Conservation (phyloP, 192 early-diverging fungal species). For the Linnemannia zychae region DNA sequence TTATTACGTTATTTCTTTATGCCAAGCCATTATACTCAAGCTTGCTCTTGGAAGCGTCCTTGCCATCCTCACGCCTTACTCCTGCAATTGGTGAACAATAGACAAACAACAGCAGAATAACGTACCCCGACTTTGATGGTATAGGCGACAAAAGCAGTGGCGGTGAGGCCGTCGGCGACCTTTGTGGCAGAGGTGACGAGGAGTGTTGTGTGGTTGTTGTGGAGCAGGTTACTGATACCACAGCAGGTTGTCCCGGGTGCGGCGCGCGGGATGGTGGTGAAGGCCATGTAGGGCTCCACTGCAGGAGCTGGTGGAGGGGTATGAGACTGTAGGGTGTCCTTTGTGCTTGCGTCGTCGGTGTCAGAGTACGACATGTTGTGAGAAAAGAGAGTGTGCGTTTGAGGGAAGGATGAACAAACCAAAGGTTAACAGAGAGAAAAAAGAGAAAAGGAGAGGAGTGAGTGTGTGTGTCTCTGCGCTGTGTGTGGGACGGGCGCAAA, state of each 20-base stretch:
- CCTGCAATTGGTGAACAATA: background rate
- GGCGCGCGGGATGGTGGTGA: constrained; percentile 49
- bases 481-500: background rate
- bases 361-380: constrained; percentile 41
- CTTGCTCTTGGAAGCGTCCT: background rate
- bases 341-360: constrained; percentile 19
- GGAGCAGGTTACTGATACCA: constrained; percentile 50
- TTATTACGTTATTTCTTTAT: background rate
- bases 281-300: constrained; percentile 46
- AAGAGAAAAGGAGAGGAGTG: background rate
- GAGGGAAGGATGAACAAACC: background rate
- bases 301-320: constrained; percentile 3
- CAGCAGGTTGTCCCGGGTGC: constrained; percentile 55
- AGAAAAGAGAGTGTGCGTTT: background rate
- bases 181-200: constrained; percentile 65
- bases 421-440: background rate
- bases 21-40: background rate
- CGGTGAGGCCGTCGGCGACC: constrained; percentile 61
- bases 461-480: background rate
- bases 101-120: background rate
- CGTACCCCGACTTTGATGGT: constrained; percentile 66
- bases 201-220: constrained; percentile 55
- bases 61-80: background rate
- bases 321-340: constrained; percentile 9
- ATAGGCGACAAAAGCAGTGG: constrained; percentile 67